Percentiles rank a stretch among this genome's conserved stretches.
Evolutionary conservation across 768 basidiomycete species (phyloP).

Genomic region (Leccinum rimulosum): DNA sequence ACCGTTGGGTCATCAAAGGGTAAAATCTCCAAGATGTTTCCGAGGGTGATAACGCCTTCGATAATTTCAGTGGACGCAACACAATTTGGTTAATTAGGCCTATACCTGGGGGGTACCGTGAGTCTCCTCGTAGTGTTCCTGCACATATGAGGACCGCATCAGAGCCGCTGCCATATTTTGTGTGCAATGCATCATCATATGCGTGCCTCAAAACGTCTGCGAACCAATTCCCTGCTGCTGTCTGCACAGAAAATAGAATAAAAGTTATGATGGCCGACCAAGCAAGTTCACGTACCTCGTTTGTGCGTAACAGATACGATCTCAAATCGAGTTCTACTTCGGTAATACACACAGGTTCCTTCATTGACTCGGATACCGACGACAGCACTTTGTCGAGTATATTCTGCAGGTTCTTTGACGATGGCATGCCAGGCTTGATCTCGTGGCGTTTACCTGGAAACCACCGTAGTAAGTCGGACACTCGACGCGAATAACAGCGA

Average conservation of each 20-base stretch:
- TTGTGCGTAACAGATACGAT: constrained; percentile 69
- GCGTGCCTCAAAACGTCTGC: constrained; percentile 81
- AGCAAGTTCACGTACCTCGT: constrained; percentile 48
- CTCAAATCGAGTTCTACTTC: constrained; percentile 67
- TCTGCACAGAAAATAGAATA: constrained; percentile 36
- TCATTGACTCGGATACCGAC: constrained; percentile 65
- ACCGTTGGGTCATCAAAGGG: constrained; percentile 87
- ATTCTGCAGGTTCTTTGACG: constrained; percentile 51
- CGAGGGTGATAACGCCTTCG: constrained; percentile 71
- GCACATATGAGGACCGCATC: constrained; percentile 82
- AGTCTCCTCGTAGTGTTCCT: constrained; percentile 85
- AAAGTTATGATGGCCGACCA: neutral
- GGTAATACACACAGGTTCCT: constrained; percentile 73
- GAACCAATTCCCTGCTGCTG: constrained; percentile 76
- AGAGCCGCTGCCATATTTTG: constrained; percentile 59
- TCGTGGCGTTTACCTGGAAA: constrained; percentile 61
- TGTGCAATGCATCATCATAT: constrained; percentile 67
- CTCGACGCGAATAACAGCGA: neutral
- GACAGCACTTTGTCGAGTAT: constrained; percentile 64
- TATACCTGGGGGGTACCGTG: constrained; percentile 76
- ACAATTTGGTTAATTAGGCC: neutral
- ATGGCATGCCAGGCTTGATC: constrained; percentile 56
- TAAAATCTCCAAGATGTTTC: constrained; percentile 84
- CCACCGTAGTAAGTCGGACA: neutral
- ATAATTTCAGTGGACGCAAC: constrained; percentile 1